A percentile compares a stretch with the other conserved stretches of the same genome.
phyloP scores from a whole-genome alignment of 1,284 basidiomycete genomes.

The Puccinia novopanici region DNA sequence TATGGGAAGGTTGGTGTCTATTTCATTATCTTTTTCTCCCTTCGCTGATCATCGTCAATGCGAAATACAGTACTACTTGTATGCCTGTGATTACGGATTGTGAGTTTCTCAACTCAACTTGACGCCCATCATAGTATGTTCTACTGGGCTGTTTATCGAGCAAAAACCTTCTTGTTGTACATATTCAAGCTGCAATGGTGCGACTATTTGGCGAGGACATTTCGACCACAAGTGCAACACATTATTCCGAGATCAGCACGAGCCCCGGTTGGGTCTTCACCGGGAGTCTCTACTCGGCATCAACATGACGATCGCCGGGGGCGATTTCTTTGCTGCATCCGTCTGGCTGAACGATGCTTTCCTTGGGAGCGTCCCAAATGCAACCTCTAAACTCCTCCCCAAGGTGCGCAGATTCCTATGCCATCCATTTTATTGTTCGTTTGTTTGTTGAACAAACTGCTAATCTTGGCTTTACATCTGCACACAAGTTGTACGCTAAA shows the following conservation, averaged over 20 bases:
- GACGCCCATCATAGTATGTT: conserved; percentile 7
- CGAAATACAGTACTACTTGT: conserved; percentile 67
- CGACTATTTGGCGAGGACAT: conserved; percentile 78
- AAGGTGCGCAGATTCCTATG: neutral
- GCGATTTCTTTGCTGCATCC: conserved; percentile 53
- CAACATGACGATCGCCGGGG: conserved; percentile 53
- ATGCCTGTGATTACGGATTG: conserved; percentile 80
- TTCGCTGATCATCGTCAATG: neutral
- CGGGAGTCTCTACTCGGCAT: conserved; percentile 41
- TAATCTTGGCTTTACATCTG: no score
- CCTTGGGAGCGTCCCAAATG: conserved; percentile 52
- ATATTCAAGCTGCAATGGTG: conserved; percentile 64
- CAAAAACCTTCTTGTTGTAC: no score
- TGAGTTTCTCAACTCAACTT: conserved; percentile 60
- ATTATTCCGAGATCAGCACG: conserved; percentile 8
- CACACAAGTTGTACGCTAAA: conserved; percentile 2
- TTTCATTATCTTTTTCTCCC: neutral
- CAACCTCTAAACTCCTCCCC: conserved; percentile 10
- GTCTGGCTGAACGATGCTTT: conserved; percentile 55
- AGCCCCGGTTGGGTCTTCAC: neutral
- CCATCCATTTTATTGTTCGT: no score
- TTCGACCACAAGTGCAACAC: conserved; percentile 63
- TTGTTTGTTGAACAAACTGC: no score
- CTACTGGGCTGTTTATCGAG: neutral
- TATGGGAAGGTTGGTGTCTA: conserved; percentile 64